Evolutionary conservation across 2,329 filamentous ascomycete species (phyloP), one percentile per base, ranked within the genome.

Genomic region (Exophiala dermatitidis): DNA sequence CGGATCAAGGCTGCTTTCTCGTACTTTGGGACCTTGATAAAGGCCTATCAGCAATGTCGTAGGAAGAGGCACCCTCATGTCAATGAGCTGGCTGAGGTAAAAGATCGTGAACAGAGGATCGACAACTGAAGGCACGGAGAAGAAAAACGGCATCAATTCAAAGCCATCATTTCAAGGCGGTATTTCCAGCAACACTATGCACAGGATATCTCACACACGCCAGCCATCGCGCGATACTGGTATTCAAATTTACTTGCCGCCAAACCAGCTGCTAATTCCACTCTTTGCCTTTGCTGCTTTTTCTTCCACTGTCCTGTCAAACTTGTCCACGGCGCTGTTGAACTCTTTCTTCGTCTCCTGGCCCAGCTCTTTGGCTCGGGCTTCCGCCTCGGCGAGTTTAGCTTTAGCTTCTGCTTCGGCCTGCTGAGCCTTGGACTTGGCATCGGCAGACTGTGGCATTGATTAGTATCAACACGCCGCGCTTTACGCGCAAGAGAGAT

Each of bases 211-310:
- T 37, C 49, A 10, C 44, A 48, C 43, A 52, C 56, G 56, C 52
- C 55, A 37, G 44, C 48, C 26, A 50, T 47, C 46, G 19, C 30
- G 33, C 30, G 7, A 49, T 50, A 37, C 37, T 30, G 19, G 31
- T 9, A 48, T 47, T 42, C 42, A n/a, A 28, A 47, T 36, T 50
- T 60, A 68, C 58, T 67, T 68, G 44, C 67, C 79, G 53, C 89
- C 85, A 66, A 96, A 95, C 90, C 90, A 96, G 68, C 86, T 81
- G 40, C 85, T 87, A 64, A 95, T 71, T 60, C 86, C 85, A 64
- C 83, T 81, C 82, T 95, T 95, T 42, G 89, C 86, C 76, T 95
- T 86, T 48, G 83, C 72, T 3, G 89, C 82, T 61, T 83, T 83
- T 61, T 87, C 76, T 75, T 90, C 86, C 48, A 95, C 85, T 61